phyloP scores from a whole-genome alignment of 495 filamentous ascomycete genomes.

The Baudoinia panamericana region DNA sequence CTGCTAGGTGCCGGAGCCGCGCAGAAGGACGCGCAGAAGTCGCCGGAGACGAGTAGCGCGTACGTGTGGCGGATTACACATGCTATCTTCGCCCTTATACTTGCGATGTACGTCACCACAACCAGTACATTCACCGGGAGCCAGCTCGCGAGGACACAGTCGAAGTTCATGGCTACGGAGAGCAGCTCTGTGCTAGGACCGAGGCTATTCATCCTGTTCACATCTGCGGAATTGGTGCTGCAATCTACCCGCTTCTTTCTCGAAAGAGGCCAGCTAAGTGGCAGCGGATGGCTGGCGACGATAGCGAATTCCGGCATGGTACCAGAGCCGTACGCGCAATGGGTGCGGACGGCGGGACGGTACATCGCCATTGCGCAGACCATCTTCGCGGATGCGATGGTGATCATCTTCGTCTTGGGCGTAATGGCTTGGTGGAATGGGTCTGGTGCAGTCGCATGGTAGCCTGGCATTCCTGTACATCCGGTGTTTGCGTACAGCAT shows the following conservation, averaged over 20 bases:
- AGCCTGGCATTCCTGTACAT: no score
- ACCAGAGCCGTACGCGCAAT: constrained; percentile 43
- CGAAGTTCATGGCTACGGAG: constrained; percentile 28
- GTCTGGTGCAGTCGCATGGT: neutral
- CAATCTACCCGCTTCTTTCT: constrained; percentile 53
- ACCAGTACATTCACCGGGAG: constrained; percentile 47
- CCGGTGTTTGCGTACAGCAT: no score
- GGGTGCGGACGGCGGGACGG: constrained; percentile 45
- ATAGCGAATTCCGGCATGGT: constrained; percentile 42
- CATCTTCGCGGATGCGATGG: constrained; percentile 49
- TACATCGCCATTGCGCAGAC: constrained; percentile 58
- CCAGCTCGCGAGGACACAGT: constrained; percentile 27
- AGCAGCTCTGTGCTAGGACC: constrained; percentile 17
- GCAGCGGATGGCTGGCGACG: constrained; percentile 41
- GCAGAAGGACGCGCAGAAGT: constrained; percentile 23
- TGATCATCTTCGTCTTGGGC: constrained; percentile 67
- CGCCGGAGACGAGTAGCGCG: constrained; percentile 34
- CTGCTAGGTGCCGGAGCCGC: constrained; percentile 12
- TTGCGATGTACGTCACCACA: constrained; percentile 55
- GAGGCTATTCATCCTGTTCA: constrained; percentile 58
- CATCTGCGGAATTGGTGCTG: constrained; percentile 64
- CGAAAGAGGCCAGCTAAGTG: constrained; percentile 38
- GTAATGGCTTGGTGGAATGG: constrained; percentile 51
- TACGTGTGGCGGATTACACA: constrained; percentile 68
- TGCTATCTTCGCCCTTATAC: constrained; percentile 52